phyloP scores from a whole-genome alignment of 208 protist species.

The Acanthamoeba castellanii region DNA sequence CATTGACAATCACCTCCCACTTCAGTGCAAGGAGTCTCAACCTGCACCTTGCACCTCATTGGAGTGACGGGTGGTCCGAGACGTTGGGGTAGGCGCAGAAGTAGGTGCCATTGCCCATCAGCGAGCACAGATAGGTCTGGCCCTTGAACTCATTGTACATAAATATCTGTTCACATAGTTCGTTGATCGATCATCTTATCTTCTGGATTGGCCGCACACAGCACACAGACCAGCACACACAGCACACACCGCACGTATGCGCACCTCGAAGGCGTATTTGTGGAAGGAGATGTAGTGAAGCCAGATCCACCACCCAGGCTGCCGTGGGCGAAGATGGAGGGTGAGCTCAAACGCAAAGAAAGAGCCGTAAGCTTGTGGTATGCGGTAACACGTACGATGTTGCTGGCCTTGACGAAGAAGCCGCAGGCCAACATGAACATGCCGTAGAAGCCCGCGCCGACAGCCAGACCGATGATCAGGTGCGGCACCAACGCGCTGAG shows the following conservation, averaged over 20 bases:
- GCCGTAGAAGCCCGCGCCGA: slow-evolving; percentile 57
- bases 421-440: slow-evolving; percentile 72
- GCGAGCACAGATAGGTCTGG: neutral
- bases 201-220: neutral
- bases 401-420: slow-evolving; percentile 57
- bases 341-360: neutral
- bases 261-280: slow-evolving; percentile 69
- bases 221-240: neutral
- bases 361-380: neutral
- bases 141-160: slow-evolving; percentile 62
- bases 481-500: slow-evolving; percentile 42
- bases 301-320: slow-evolving; percentile 70
- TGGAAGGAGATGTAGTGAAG: slow-evolving; percentile 73
- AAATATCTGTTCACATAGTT: neutral
- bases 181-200: too few species aligned
- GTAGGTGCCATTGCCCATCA: neutral
- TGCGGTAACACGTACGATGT: slow-evolving; percentile 21
- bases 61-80: neutral
- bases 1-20: too few species aligned
- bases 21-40: too few species aligned
- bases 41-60: too few species aligned
- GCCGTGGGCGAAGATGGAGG: neutral
- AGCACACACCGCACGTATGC: too few species aligned
- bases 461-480: slow-evolving; percentile 44
- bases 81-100: slow-evolving; percentile 51